Conservation (phyloP, 208 protist species). For the Borovskyia barvae region DNA sequence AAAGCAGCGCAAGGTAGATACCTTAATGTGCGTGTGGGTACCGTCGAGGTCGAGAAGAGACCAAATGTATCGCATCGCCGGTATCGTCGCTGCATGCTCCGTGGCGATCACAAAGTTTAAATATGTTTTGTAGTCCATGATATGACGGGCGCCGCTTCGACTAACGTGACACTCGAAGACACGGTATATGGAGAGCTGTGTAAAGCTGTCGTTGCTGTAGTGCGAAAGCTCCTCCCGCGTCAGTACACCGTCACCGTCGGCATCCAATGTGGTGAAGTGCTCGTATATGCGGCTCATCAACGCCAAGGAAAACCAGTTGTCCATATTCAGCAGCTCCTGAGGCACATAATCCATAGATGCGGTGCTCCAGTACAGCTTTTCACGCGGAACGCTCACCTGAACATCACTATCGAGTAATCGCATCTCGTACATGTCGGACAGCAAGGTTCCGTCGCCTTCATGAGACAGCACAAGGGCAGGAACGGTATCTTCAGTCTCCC, state of each 20-base stretch:
- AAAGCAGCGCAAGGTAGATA: conserved; percentile 75
- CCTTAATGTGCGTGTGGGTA: conserved; percentile 52
- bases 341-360: conserved; percentile 67
- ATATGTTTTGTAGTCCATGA: conserved; percentile 93
- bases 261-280: conserved; percentile 85
- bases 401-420: conserved; percentile 34
- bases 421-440: conserved; percentile 70
- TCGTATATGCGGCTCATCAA: conserved; percentile 89
- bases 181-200: conserved; percentile 73
- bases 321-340: conserved; percentile 61
- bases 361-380: conserved; percentile 73
- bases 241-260: conserved; percentile 83
- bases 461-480: conserved; percentile 53
- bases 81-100: conserved; percentile 76
- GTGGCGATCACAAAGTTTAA: conserved; percentile 93
- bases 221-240: conserved; percentile 69
- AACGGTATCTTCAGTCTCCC: conserved; percentile 75
- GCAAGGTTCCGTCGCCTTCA: conserved; percentile 57
- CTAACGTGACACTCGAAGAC: conserved; percentile 89
- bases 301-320: conserved; percentile 89
- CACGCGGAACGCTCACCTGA: conserved; percentile 39
- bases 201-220: conserved; percentile 88
- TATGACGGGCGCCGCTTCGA: conserved; percentile 57
- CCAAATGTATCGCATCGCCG: conserved; percentile 89
- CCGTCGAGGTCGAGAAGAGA: conserved; percentile 76